Evolutionary conservation across 2,329 filamentous ascomycete species (phyloP), one percentile per base, ranked within the genome.

Genomic region (Scortechinia acanthostroma): DNA sequence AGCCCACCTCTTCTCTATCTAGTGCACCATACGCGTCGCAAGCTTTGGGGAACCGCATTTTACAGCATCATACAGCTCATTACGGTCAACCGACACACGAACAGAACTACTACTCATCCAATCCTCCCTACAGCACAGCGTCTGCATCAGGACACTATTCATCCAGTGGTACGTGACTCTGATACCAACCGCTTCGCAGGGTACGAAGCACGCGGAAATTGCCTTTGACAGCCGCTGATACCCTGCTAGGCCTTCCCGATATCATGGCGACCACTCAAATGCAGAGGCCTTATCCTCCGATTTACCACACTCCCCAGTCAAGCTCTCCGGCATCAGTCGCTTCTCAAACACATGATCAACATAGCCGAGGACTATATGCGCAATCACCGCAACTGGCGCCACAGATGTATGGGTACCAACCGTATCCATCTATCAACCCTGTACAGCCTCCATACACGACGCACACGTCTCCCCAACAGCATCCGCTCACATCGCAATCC

Each of bases 301-400:
- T 95, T 22, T 96, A 96, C 62, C 88, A 96, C 64, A 94, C 91
- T 16, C 90, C 91, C 46, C 91, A 96, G 69, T 95, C 91, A 46
- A 95, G 91, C 65, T 95, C 91, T 46, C 91, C 91, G 43, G 88
- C 89, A 30, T 95, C 91, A 43, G 91, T 96, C 55, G 87, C 91
- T 51, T 96, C 91, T 23, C 85, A 89, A 19, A 88, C 90, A 47
- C 77, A 82, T 46, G 90, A 95, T 65, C 91, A 97, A 59, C 88
- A 91, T 58, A 88, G 95, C 68, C 77, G 91, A 54, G 84, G 81
- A 56, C 78, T 97, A 60, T 97, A 96, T 64, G 84, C 80, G 25
- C 86, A 91, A 56, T 84, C 86, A 43, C 70, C 82, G 28, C 80
- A 86, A 46, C 88, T 93, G 63, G 79, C 94, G 64, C 77, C 88